These are phyloP conservation scores for Tuber borchii DNA, from an alignment of 495 filamentous ascomycete species.

Conservation along the genomic window DNA sequence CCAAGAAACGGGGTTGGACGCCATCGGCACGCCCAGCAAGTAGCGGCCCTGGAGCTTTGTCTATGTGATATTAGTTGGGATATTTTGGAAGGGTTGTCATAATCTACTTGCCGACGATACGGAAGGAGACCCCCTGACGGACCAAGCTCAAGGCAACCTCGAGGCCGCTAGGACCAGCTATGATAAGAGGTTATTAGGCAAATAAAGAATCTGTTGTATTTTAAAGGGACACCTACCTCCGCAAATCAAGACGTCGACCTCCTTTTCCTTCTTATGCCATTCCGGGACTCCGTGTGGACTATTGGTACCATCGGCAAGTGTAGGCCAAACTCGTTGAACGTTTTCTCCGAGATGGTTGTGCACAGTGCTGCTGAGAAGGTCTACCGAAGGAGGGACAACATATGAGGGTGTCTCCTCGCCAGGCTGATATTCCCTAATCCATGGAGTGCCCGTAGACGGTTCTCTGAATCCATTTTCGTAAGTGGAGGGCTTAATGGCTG, in stretches of 20 bases:
- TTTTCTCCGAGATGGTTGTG: slow-evolving; percentile 36
- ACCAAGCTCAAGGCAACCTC: slow-evolving; percentile 39
- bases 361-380: slow-evolving; percentile 26
- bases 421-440: slow-evolving; percentile 18
- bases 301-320: slow-evolving; percentile 38
- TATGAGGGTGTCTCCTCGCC: slow-evolving; percentile 21
- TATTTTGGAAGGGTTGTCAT: neutral
- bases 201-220: neutral
- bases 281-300: slow-evolving; percentile 38
- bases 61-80: slow-evolving; percentile 12
- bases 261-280: slow-evolving; percentile 37
- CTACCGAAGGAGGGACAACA: slow-evolving; percentile 27
- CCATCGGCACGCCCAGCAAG: slow-evolving; percentile 43
- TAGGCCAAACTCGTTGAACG: slow-evolving; percentile 40
- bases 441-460: slow-evolving; percentile 17
- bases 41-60: slow-evolving; percentile 38
- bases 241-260: slow-evolving; percentile 43
- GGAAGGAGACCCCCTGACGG: slow-evolving; percentile 42
- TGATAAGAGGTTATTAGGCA: slow-evolving; percentile 4
- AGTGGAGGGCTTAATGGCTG: slow-evolving; percentile 22
- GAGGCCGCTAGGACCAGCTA: slow-evolving; percentile 42
- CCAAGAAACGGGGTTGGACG: slow-evolving; percentile 44
- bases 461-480: slow-evolving; percentile 35
- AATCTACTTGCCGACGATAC: slow-evolving; percentile 38
- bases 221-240: slow-evolving; percentile 34